Conservation (phyloP, 495 filamentous ascomycete species). For the Haplographium delicatum region DNA sequence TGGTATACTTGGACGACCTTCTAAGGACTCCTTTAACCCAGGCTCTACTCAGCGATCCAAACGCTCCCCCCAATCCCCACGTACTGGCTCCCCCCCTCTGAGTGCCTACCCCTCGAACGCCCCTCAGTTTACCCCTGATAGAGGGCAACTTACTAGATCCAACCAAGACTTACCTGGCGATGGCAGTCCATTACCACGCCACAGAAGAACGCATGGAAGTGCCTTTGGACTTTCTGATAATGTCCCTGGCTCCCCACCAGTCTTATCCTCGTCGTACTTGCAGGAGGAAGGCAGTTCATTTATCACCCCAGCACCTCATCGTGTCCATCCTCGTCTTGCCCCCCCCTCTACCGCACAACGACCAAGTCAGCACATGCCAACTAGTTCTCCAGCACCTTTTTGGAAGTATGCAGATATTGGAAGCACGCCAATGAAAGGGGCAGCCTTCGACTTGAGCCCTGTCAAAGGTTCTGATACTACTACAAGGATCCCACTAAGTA, state of each 20-base stretch:
- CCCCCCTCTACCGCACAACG: conserved; percentile 85
- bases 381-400: conserved; percentile 93
- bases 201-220: conserved; percentile 36
- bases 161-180: conserved; percentile 40
- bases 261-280: conserved; percentile 58
- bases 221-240: conserved; percentile 55
- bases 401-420: conserved; percentile 81
- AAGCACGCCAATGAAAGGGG: conserved; percentile 62
- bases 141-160: conserved; percentile 50
- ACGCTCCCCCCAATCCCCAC: conserved; percentile 41
- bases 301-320: conserved; percentile 79
- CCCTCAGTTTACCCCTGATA: conserved; percentile 50
- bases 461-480: conserved; percentile 30
- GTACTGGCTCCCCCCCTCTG: conserved; percentile 41
- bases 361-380: conserved; percentile 91
- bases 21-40: conserved; percentile 41
- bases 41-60: conserved; percentile 46
- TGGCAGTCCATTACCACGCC: conserved; percentile 49
- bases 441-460: conserved; percentile 49
- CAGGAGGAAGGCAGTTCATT: conserved; percentile 51
- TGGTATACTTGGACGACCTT: conserved; percentile 38
- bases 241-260: conserved; percentile 60
- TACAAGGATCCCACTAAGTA: conserved; percentile 50
- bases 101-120: conserved; percentile 38
- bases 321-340: conserved; percentile 75